phyloP scores from a whole-genome alignment of 139 green algal species.

The Zygnema circumcarinatum region DNA sequence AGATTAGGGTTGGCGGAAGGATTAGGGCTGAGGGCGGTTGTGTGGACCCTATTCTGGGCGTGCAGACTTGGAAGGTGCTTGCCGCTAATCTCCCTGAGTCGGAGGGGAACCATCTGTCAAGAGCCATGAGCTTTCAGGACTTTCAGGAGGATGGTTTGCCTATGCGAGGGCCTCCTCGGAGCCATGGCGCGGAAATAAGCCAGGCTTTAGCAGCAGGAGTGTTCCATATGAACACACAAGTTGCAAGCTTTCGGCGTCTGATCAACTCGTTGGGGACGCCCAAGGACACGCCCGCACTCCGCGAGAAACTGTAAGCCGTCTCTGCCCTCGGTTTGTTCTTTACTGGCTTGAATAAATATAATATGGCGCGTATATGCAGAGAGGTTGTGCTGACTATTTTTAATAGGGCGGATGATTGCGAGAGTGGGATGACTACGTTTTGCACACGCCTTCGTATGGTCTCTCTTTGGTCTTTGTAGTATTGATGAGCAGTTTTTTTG shows the following conservation, averaged over 20 bases:
- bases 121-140: slow-evolving; percentile 57
- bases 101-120: too few species aligned
- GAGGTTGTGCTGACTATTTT: not conserved
- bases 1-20: too few species aligned
- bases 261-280: slow-evolving; percentile 62
- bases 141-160: not conserved
- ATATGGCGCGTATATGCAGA: not conserved
- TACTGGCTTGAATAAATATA: not conserved
- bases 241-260: slow-evolving; percentile 50
- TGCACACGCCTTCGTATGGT: not conserved
- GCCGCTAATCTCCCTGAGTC: too few species aligned
- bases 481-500: slow-evolving; percentile 6
- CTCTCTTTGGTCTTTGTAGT: not conserved
- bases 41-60: too few species aligned
- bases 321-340: not conserved
- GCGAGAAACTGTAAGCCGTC: slow-evolving; percentile 56
- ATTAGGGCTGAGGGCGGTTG: too few species aligned
- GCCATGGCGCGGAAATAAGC: slow-evolving; percentile 12
- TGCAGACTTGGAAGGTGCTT: too few species aligned
- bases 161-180: slow-evolving; percentile 2
- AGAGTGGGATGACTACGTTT: too few species aligned
- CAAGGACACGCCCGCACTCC: slow-evolving; percentile 59
- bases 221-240: slow-evolving; percentile 65
- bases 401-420: too few species aligned
- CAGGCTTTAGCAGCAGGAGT: slow-evolving; percentile 53